Conservation (phyloP, 2,329 filamentous ascomycete species). For the Monosporascus sp. region DNA sequence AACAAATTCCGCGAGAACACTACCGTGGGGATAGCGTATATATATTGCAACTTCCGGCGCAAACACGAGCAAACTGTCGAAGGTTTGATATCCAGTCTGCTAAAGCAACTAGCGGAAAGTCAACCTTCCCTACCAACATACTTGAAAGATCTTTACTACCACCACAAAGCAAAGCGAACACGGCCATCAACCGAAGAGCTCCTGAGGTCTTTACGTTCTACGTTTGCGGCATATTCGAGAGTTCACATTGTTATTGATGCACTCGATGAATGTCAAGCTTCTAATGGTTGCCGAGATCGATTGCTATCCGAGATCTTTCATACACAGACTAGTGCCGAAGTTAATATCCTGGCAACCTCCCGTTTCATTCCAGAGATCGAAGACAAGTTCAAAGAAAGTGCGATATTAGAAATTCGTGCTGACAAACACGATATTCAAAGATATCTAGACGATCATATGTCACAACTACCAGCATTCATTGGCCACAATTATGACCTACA, state of each 20-base stretch:
- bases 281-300: conserved; percentile 1
- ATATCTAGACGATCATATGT: conserved; percentile 21
- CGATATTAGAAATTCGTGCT: conserved; percentile 25
- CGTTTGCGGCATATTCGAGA: conserved; percentile 12
- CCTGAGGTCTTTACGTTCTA: conserved; percentile 5
- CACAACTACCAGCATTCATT: conserved; percentile 11
- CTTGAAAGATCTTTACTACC: conserved; percentile 22
- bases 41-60: conserved; percentile 40
- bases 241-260: conserved; percentile 16
- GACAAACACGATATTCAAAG: conserved; percentile 20
- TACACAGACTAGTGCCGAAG: conserved; percentile 2
- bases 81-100: conserved; percentile 27
- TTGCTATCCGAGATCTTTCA: conserved; percentile 8
- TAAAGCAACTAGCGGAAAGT: conserved; percentile 31
- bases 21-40: conserved; percentile 31
- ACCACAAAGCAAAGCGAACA: conserved; percentile 11
- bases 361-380: conserved; percentile 11
- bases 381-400: conserved; percentile 2
- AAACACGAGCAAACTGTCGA: conserved; percentile 31
- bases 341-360: conserved; percentile 14
- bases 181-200: conserved; percentile 20
- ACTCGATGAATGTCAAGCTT: conserved; percentile 11
- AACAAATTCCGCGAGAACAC: conserved; percentile 8
- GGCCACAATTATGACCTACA: conserved; percentile 7
- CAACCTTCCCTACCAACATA: conserved; percentile 14